These are phyloP conservation scores for Boletellus ananiceps DNA, from an alignment of 768 basidiomycete genomes.

Conservation along the genomic window DNA sequence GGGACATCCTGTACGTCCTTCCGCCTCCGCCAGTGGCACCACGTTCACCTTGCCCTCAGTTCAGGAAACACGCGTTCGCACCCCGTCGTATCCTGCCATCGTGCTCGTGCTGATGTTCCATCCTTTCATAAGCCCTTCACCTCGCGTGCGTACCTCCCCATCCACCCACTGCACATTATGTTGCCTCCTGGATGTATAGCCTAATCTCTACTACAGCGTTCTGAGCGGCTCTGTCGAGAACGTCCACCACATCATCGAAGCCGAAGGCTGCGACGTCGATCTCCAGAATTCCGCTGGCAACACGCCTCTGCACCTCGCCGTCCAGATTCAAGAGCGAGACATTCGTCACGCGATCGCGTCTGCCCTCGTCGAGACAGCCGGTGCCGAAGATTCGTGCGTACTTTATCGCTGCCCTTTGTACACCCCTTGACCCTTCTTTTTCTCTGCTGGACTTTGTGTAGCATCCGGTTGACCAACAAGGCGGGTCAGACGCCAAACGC, in stretches of 20 bases:
- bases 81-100: background rate
- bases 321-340: conserved; percentile 12
- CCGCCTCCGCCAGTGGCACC: background rate
- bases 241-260: conserved; percentile 22
- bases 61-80: conserved; percentile 30
- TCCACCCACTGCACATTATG: background rate
- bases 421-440: background rate
- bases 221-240: conserved; percentile 13
- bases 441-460: background rate
- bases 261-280: conserved; percentile 28
- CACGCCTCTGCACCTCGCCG: conserved; percentile 29
- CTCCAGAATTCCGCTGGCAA: conserved; percentile 21
- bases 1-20: conserved; percentile 22
- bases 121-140: conserved; percentile 24
- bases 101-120: conserved; percentile 11
- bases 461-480: conserved; percentile 24
- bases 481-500: conserved; percentile 25
- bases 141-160: conserved; percentile 24
- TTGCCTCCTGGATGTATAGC: background rate
- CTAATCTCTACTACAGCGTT: conserved; percentile 12
- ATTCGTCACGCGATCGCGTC: conserved; percentile 20
- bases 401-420: background rate
- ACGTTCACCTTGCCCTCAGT: conserved; percentile 11
- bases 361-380: conserved; percentile 21
- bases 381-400: conserved; percentile 23